These are phyloP conservation scores for Hanseniaspora guilliermondii DNA, from an alignment of 805 yeast genomes.

Conservation along the genomic window DNA sequence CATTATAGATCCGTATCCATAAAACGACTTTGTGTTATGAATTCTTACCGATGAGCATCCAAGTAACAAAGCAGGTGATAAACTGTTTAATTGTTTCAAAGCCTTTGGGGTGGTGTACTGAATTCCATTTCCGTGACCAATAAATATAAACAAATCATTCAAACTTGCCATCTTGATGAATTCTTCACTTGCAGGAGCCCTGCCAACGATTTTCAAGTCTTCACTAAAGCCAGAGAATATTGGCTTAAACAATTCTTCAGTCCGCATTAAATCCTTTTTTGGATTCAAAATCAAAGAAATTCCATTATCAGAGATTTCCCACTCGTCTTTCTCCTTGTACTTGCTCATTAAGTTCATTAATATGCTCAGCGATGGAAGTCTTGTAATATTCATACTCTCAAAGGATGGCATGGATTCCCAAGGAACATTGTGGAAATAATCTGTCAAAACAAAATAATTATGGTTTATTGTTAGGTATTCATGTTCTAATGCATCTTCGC, in stretches of 20 bases:
- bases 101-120: constrained; percentile 42
- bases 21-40: constrained; percentile 44
- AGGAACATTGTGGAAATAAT: constrained; percentile 57
- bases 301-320: constrained; percentile 18
- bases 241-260: constrained; percentile 46
- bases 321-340: constrained; percentile 15
- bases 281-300: constrained; percentile 71
- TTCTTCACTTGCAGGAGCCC: constrained; percentile 45
- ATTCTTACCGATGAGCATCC: constrained; percentile 87
- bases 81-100: constrained; percentile 37
- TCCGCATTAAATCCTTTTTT: constrained; percentile 56
- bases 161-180: constrained; percentile 34
- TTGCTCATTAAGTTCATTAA: constrained; percentile 31
- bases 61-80: constrained; percentile 55
- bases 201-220: constrained; percentile 27
- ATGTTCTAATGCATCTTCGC: background rate
- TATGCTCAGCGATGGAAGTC: constrained; percentile 57
- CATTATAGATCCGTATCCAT: constrained; percentile 63
- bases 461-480: constrained; percentile 31
- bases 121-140: constrained; percentile 98
- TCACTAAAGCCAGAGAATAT: constrained; percentile 31
- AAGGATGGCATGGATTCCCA: constrained; percentile 75
- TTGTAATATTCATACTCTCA: constrained; percentile 43
- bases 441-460: constrained; percentile 56
- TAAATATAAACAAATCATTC: constrained; percentile 50